Evolutionary conservation across 202 grass and related monocot genomes (phyloP).

Genomic region (Bolboschoenoplectus hybrid): DNA sequence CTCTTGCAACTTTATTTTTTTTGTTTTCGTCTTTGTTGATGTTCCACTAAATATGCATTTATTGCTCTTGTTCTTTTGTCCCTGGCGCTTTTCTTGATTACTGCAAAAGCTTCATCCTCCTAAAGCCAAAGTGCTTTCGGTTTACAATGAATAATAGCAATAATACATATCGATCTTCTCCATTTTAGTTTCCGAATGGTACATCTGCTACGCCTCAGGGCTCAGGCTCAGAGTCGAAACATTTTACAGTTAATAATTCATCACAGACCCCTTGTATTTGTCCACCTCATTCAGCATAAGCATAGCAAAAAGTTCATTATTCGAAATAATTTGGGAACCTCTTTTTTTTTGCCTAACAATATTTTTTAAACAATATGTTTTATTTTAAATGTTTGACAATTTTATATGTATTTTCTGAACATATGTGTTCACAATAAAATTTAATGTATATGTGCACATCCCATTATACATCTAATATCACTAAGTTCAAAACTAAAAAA

Average conservation of each 20-base stretch:
- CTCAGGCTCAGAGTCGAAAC: neutral
- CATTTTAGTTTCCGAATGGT: neutral
- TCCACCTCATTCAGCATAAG: no score
- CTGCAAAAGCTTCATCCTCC: conserved; percentile 43
- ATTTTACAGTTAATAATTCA: neutral
- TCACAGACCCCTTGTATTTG: neutral
- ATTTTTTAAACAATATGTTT: no score
- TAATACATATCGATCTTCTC: neutral
- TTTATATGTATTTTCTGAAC: no score
- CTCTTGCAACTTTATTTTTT: conserved; percentile 24
- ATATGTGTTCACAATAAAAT: no score
- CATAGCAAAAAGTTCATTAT: no score
- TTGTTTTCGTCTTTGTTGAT: neutral
- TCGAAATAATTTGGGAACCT: no score
- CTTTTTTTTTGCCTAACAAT: no score
- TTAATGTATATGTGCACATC: no score
- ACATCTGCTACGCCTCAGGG: neutral
- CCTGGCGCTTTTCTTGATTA: conserved; percentile 23
- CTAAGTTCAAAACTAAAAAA: no score
- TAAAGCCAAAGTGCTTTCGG: conserved; percentile 6
- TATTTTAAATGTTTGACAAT: no score
- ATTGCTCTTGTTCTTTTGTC: conserved; percentile 23
- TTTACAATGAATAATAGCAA: neutral
- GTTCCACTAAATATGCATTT: conserved; percentile 25
- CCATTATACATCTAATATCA: no score